These are phyloP conservation scores for Mitragyna speciosa DNA, from an alignment of 257 asterid species.

Conservation along the genomic window DNA sequence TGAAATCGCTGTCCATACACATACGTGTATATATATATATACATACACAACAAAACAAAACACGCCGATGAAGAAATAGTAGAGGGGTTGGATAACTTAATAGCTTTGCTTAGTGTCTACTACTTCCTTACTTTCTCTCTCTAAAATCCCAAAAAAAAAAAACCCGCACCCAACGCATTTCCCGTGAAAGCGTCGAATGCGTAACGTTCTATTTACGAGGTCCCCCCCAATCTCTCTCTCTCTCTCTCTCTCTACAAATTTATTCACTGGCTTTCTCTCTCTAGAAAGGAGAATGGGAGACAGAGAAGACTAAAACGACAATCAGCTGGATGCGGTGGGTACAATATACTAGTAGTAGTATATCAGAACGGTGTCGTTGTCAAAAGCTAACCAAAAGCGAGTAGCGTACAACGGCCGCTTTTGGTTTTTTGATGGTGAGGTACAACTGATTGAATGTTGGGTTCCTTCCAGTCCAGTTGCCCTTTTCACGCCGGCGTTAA, in stretches of 20 bases:
- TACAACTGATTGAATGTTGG: background rate
- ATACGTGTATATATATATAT: background rate
- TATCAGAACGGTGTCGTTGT: constrained; percentile 18
- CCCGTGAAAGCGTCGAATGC: constrained; percentile 55
- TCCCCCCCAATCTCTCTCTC: background rate
- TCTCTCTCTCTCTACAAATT: constrained; percentile 11
- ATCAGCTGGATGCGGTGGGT: background rate
- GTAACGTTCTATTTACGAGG: constrained; percentile 32
- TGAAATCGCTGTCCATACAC: constrained; percentile 7
- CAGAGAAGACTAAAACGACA: background rate
- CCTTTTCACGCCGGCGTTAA: constrained; percentile 25
- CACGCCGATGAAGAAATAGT: constrained; percentile 4
- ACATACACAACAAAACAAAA: background rate
- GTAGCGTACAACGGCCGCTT: constrained; percentile 25
- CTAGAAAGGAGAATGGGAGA: background rate
- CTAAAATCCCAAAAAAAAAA: constrained; percentile 12
- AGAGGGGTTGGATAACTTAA: constrained; percentile 11
- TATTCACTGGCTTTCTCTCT: constrained; percentile 1
- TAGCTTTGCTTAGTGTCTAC: constrained; percentile 42
- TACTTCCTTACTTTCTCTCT: constrained; percentile 23
- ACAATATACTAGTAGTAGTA: too few species aligned
- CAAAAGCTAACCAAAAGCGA: background rate
- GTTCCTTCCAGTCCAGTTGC: background rate
- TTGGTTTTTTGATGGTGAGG: background rate
- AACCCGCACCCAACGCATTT: constrained; percentile 34